Evolutionary conservation across 495 filamentous ascomycete species (phyloP).

Genomic region (Podospora tetraspora): DNA sequence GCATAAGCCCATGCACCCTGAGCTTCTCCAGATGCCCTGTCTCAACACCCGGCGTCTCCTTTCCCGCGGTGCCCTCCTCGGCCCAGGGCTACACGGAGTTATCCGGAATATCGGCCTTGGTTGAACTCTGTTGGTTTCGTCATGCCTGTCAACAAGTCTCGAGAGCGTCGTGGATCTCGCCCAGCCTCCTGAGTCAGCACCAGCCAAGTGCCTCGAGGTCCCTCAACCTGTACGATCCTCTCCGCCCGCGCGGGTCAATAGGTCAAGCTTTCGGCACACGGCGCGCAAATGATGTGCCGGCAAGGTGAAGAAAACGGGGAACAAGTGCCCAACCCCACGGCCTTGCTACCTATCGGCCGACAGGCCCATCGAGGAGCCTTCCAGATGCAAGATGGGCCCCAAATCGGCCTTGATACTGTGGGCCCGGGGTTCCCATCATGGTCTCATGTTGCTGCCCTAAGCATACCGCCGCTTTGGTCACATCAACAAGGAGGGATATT

Average conservation of each 20-base stretch:
- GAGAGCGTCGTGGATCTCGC: neutral
- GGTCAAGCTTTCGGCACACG: neutral
- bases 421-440: neutral
- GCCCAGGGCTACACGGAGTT: neutral
- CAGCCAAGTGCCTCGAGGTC: neutral
- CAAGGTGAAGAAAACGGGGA: neutral
- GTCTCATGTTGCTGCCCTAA: neutral
- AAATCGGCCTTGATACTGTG: neutral
- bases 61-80: neutral
- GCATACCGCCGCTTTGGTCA: neutral
- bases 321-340: neutral
- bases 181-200: constrained; percentile 9
- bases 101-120: neutral
- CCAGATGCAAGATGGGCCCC: neutral
- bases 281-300: neutral
- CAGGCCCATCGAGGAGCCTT: neutral
- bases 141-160: neutral
- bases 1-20: neutral
- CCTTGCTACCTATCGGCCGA: neutral
- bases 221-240: neutral
- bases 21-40: neutral
- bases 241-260: neutral
- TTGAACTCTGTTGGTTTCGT: neutral
- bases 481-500: neutral
- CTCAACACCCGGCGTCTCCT: neutral